A percentile compares a stretch with the other conserved stretches of the same genome.
These are phyloP conservation scores for Dactylis glomerata DNA, from an alignment of 176 grass and related monocot genomes.

Conservation along the genomic window DNA sequence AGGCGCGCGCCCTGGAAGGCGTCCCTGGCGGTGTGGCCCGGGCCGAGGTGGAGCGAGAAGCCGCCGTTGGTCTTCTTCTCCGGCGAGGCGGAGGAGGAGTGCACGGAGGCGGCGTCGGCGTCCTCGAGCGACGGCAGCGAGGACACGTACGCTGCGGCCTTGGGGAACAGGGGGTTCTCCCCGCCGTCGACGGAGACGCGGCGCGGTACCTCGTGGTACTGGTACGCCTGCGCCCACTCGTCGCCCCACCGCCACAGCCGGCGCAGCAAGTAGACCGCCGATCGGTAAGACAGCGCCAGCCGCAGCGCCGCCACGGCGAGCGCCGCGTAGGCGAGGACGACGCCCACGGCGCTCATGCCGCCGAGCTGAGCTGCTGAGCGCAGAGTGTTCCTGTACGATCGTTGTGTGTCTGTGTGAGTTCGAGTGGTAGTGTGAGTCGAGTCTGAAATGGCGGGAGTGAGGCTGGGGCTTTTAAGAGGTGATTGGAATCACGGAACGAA, in stretches of 20 bases:
- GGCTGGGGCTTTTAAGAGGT: constrained; percentile 1
- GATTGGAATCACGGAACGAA: neutral
- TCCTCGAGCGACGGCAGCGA: constrained; percentile 53
- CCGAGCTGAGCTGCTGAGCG: neutral
- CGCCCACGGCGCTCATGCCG: neutral
- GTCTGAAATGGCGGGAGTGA: neutral
- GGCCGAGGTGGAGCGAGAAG: constrained; percentile 35
- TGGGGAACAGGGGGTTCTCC: constrained; percentile 53
- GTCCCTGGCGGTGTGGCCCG: constrained; percentile 35
- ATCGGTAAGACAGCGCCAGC: constrained; percentile 56
- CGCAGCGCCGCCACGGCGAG: constrained; percentile 42
- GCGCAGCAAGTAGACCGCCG: constrained; percentile 29
- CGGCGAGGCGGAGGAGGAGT: constrained; percentile 29
- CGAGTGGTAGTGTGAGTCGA: neutral
- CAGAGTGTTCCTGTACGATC: neutral
- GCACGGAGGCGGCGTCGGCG: constrained; percentile 33
- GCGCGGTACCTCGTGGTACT: constrained; percentile 67
- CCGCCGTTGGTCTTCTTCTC: constrained; percentile 23
- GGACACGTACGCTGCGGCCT: constrained; percentile 46
- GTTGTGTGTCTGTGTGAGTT: neutral
- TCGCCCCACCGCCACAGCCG: constrained; percentile 62
- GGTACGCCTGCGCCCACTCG: constrained; percentile 69
- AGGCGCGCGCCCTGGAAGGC: constrained; percentile 52
- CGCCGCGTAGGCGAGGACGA: constrained; percentile 17
- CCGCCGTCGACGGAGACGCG: neutral